Percentiles rank a stretch among this genome's conserved stretches.
phyloP scores from a whole-genome alignment of 2,329 filamentous ascomycete species.

The Fusarium buharicum region DNA sequence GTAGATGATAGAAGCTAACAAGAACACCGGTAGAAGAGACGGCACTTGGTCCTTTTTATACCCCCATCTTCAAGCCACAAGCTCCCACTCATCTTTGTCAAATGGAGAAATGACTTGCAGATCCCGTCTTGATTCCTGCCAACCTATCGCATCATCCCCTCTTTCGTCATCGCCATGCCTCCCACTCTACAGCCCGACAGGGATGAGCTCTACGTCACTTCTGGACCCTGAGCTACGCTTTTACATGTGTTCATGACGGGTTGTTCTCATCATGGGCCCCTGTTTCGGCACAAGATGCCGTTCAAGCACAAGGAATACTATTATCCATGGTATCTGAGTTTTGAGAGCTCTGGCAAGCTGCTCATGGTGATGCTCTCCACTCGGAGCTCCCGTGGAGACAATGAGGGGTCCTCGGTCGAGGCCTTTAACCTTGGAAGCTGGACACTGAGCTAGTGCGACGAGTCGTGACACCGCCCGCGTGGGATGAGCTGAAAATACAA shows the following conservation, averaged over 20 bases:
- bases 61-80: conserved; percentile 2
- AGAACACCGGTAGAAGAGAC: background rate
- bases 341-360: conserved; percentile 2
- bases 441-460: conserved; percentile 4
- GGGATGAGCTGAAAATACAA: conserved; percentile 24
- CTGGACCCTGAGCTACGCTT: conserved; percentile 29
- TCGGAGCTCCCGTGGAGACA: conserved; percentile 14
- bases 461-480: conserved; percentile 20
- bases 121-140: conserved; percentile 27
- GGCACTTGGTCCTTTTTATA: conserved; percentile 33
- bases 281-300: conserved; percentile 5
- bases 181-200: conserved; percentile 11
- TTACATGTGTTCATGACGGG: background rate
- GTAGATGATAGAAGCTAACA: background rate
- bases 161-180: conserved; percentile 30
- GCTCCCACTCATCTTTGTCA: conserved; percentile 6
- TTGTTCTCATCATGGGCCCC: background rate
- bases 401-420: background rate
- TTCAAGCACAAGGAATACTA: background rate
- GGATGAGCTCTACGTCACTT: conserved; percentile 42
- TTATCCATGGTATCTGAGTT: conserved; percentile 2
- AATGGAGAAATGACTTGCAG: conserved; percentile 30
- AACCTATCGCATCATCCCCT: conserved; percentile 15
- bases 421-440: conserved; percentile 11
- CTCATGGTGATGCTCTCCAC: conserved; percentile 9